Evolutionary conservation across 2,329 filamentous ascomycete species (phyloP).

Genomic region (Calonectria pseudoreteaudii): DNA sequence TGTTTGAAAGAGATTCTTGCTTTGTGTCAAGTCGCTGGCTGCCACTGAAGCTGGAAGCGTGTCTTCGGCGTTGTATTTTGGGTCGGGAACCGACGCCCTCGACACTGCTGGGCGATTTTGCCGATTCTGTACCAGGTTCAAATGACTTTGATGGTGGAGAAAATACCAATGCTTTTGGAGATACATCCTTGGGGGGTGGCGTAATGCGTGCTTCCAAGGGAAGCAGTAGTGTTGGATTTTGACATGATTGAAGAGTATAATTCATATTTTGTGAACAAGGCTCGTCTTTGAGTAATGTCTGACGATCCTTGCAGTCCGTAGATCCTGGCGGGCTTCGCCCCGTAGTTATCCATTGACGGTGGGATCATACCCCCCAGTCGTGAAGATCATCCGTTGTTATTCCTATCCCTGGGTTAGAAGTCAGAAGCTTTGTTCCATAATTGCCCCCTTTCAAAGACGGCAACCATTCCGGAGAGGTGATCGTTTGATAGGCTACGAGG

Average conservation of each 20-base stretch:
- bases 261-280: constrained; percentile 29
- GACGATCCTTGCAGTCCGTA: constrained; percentile 1
- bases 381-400: constrained; percentile 25
- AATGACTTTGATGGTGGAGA: constrained; percentile 23
- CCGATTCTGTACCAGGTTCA: constrained; percentile 18
- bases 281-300: constrained; percentile 19
- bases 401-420: constrained; percentile 23
- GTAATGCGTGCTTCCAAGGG: constrained; percentile 35
- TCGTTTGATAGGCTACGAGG: constrained; percentile 10
- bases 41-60: constrained; percentile 22
- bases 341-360: constrained; percentile 31
- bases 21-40: constrained; percentile 14
- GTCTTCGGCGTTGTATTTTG: constrained; percentile 25
- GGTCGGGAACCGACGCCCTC: background rate
- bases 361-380: background rate
- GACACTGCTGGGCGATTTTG: constrained; percentile 10
- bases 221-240: constrained; percentile 26
- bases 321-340: constrained; percentile 6
- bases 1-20: constrained; percentile 14
- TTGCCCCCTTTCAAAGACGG: constrained; percentile 32
- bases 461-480: constrained; percentile 26
- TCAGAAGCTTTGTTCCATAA: constrained; percentile 35
- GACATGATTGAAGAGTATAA: constrained; percentile 19
- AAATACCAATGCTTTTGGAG: constrained; percentile 20
- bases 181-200: constrained; percentile 30